These are phyloP conservation scores for Chrysoporthe cubensis DNA, from an alignment of 2,329 filamentous ascomycete species.

Conservation along the genomic window DNA sequence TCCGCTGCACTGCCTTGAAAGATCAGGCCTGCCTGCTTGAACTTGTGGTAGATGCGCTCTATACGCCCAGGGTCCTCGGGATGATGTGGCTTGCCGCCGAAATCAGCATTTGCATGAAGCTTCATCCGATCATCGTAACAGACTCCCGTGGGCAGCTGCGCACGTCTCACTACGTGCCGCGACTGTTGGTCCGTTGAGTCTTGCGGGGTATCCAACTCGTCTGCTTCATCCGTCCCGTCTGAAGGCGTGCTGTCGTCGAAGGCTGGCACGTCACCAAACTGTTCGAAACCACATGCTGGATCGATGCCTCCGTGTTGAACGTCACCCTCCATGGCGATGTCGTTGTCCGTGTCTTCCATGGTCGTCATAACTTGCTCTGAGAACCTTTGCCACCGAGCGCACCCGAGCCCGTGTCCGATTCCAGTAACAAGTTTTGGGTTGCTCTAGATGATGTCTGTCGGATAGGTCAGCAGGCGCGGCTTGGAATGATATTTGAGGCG, in stretches of 20 bases:
- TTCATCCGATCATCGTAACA: slow-evolving; percentile 97
- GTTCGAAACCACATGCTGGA: slow-evolving; percentile 42
- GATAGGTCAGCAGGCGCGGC: neutral
- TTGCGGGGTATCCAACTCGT: slow-evolving; percentile 32
- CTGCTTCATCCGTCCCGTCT: slow-evolving; percentile 43
- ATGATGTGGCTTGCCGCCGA: slow-evolving; percentile 75
- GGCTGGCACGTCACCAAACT: slow-evolving; percentile 37
- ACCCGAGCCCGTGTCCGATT: neutral
- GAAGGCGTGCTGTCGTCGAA: slow-evolving; percentile 26
- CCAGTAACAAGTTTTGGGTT: too few relatives aligned
- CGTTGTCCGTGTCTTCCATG: slow-evolving; percentile 7
- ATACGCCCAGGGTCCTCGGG: slow-evolving; percentile 94
- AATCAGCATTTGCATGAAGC: slow-evolving; percentile 85
- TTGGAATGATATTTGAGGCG: neutral
- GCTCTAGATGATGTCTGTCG: neutral
- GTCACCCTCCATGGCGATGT: slow-evolving; percentile 37
- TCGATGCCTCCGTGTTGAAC: slow-evolving; percentile 51
- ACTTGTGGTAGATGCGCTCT: slow-evolving; percentile 87
- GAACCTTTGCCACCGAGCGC: neutral
- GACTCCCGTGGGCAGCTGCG: slow-evolving; percentile 70
- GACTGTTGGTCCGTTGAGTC: slow-evolving; percentile 34
- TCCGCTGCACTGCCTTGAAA: slow-evolving; percentile 63
- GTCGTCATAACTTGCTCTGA: neutral
- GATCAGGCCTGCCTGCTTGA: slow-evolving; percentile 80
- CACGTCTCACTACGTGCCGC: slow-evolving; percentile 44